Evolutionary conservation across 192 early-diverging fungal genomes (phyloP).

Genomic region (Backusella mclennaniae): DNA sequence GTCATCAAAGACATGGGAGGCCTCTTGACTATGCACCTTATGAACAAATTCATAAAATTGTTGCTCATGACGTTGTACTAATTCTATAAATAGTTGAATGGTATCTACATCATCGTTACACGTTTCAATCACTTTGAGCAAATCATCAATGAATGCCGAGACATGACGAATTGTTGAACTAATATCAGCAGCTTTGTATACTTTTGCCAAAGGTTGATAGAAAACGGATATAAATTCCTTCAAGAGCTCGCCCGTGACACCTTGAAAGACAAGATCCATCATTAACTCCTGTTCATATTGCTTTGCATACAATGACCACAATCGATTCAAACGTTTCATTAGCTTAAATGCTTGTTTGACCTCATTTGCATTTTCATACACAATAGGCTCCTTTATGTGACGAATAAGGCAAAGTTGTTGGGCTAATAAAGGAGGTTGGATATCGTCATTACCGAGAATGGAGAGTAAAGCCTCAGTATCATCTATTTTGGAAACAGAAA

Average conservation of each 20-base stretch:
- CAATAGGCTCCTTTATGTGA: not conserved
- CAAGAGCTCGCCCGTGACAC: conserved; percentile 48
- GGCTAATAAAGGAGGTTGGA: not conserved
- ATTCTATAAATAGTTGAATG: conserved; percentile 40
- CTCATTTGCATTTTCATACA: not conserved
- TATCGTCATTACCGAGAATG: not conserved
- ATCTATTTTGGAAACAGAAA: not conserved
- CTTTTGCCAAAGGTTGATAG: conserved; percentile 51
- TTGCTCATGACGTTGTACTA: conserved; percentile 45
- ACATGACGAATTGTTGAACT: conserved; percentile 47
- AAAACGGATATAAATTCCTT: conserved; percentile 50
- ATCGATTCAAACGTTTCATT: conserved; percentile 32
- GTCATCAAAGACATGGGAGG: conserved; percentile 45
- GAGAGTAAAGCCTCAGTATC: not conserved
- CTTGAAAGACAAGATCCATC: conserved; percentile 47
- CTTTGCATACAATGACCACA: conserved; percentile 43
- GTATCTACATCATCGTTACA: conserved; percentile 25
- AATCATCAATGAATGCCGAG: conserved; percentile 46
- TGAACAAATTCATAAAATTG: conserved; percentile 55
- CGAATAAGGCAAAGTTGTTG: conserved; percentile 19
- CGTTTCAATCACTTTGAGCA: conserved; percentile 48
- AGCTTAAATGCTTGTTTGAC: conserved; percentile 6
- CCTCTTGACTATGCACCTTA: conserved; percentile 46
- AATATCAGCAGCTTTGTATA: conserved; percentile 55
- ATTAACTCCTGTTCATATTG: conserved; percentile 49